phyloP scores from a whole-genome alignment of 2,329 filamentous ascomycete genomes.

The Claviceps sp. region DNA sequence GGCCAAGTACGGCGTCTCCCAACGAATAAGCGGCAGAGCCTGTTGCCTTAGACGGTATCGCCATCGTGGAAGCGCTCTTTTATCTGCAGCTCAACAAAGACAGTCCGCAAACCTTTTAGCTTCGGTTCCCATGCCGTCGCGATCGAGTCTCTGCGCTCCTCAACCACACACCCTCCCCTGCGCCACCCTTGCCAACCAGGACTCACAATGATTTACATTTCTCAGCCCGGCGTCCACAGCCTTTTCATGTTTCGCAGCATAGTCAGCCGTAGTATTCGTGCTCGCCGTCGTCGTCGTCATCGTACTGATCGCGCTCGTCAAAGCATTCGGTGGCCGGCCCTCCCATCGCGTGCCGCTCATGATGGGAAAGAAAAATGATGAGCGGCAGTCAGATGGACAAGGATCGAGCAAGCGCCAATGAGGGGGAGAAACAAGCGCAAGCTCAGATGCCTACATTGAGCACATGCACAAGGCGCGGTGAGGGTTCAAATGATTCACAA shows the following conservation, averaged over 20 bases:
- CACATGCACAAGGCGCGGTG: neutral
- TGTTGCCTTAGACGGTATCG: constrained; percentile 71
- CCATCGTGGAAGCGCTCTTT: constrained; percentile 72
- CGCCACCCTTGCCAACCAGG: too few species aligned
- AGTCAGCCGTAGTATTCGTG: neutral
- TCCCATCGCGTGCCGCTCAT: constrained; percentile 21
- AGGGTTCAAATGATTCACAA: neutral
- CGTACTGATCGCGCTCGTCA: neutral
- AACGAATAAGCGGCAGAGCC: constrained; percentile 75
- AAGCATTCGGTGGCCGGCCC: constrained; percentile 15
- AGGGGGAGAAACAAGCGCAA: neutral
- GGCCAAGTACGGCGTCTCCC: constrained; percentile 91
- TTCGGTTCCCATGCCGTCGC: neutral
- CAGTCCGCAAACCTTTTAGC: constrained; percentile 4
- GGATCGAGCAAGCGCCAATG: neutral
- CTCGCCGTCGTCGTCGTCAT: neutral
- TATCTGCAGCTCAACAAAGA: constrained; percentile 41
- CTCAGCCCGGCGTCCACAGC: constrained; percentile 59
- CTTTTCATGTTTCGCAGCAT: constrained; percentile 12
- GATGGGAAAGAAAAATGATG: constrained; percentile 2
- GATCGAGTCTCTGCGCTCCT: neutral
- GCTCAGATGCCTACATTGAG: constrained; percentile 3
- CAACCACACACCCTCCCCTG: neutral
- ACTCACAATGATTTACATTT: constrained; percentile 61
- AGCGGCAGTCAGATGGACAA: neutral